Conservation (phyloP, 768 basidiomycete genomes). For the Pleurotus giganteus region DNA sequence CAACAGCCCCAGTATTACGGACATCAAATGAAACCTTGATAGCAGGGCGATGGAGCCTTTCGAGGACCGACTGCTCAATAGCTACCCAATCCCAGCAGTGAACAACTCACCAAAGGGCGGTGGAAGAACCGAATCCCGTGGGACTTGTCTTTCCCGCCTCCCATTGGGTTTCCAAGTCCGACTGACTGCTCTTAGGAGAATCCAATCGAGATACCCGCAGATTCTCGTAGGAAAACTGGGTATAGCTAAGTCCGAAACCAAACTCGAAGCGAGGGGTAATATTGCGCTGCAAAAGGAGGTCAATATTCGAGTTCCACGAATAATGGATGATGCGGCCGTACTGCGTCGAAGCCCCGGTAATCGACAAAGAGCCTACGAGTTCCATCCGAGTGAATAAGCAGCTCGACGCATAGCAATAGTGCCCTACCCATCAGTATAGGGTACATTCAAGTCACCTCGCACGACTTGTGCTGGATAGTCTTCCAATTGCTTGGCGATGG, state of each 20-base stretch:
- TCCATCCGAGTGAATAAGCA: slow-evolving; percentile 70
- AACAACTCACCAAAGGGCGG: slow-evolving; percentile 48
- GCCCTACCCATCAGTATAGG: slow-evolving; percentile 71
- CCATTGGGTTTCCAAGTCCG: slow-evolving; percentile 47
- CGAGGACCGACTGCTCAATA: slow-evolving; percentile 29
- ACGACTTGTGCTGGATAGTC: slow-evolving; percentile 60
- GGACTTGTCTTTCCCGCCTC: slow-evolving; percentile 56
- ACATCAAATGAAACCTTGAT: slow-evolving; percentile 63
- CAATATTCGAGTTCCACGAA: slow-evolving; percentile 13
- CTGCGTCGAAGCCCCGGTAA: slow-evolving; percentile 69
- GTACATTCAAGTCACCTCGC: slow-evolving; percentile 43
- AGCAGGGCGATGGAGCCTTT: slow-evolving; percentile 55
- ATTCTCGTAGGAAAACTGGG: slow-evolving; percentile 69
- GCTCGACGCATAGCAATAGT: slow-evolving; percentile 71
- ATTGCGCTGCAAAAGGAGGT: slow-evolving; percentile 43
- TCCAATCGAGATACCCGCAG: slow-evolving; percentile 45
- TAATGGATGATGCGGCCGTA: slow-evolving; percentile 36
- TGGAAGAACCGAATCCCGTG: slow-evolving; percentile 53
- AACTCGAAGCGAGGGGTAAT: slow-evolving; percentile 85
- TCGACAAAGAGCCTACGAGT: slow-evolving; percentile 52
- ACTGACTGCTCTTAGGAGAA: slow-evolving; percentile 33
- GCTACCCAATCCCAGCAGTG: slow-evolving; percentile 20
- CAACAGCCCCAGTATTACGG: slow-evolving; percentile 57
- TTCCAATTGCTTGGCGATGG: slow-evolving; percentile 56
- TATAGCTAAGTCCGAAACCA: slow-evolving; percentile 88